Base-by-base conservation (phyloP, 208 protist species). In the Trypanosomatidae sp. region DNA sequence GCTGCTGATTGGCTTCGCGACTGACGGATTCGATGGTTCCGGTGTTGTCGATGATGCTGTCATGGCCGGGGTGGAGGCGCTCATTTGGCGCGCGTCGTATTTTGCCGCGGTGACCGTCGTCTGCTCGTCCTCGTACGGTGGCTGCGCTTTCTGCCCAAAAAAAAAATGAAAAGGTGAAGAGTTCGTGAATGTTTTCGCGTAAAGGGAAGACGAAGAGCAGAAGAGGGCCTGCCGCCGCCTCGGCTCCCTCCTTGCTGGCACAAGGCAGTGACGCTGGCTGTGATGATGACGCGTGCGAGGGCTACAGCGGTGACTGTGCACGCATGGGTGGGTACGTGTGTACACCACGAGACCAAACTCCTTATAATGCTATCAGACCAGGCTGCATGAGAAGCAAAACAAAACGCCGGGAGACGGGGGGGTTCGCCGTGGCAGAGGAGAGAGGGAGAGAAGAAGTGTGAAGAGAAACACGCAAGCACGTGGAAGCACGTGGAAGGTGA, bases 401-500 rank as follows among this genome's bases (percentile, higher is more conserved):
- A 66, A 22, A 41, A 41, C 25, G 33, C 3, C 43, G 50, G 17
- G n/a, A 36, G 46, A 39, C 36, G 3, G 30, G 64, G 49, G n/a
- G 22, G 33, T 67, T 28, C 62, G 67, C 33, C 41, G 50, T 28
- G 25, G 58, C 15, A 43, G 33, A 43, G 58, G 58, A 43, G 4
- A 13, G 17, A 30, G n/a, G 7, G 12, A 59, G 28, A 36, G 4
- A 6, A 50, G 17, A 22, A 6, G 39, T 9, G 41, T 30, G 41
- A 36, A 30, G 64, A 6, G 36, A 66, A 52, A 17, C 49, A 77
- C n/a, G 25, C 25, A 36, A n/a, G 58, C 58, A 36, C 58, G 15
- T 62, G 56, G 56, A 30, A 19, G 46, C 30, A 17, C 12, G 58
- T 36, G 39, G 36, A 77, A 81, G 62, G 8, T 46, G 55, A 71